Evolutionary conservation across 352 stramenopile species (phyloP).

Genomic region (Phytophthora europaea): DNA sequence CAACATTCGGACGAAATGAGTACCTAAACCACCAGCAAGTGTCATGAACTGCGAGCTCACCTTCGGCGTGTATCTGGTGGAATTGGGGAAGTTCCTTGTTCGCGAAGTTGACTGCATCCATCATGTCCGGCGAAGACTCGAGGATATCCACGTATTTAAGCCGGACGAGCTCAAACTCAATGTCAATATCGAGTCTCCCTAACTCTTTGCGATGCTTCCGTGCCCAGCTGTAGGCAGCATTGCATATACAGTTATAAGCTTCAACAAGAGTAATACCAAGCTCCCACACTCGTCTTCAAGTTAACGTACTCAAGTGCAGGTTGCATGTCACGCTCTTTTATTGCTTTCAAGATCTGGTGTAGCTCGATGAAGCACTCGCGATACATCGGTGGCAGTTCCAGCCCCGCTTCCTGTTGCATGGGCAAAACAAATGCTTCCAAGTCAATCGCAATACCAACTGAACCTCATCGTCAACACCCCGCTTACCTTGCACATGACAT

Average conservation of each 20-base stretch:
- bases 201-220: conserved; percentile 64
- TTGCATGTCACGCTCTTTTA: conserved; percentile 72
- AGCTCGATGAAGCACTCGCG: conserved; percentile 78
- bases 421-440: not conserved
- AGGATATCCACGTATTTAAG: conserved; percentile 86
- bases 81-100: conserved; percentile 72
- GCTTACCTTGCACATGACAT: conserved; percentile 73
- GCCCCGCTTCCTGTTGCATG: conserved; percentile 58
- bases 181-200: conserved; percentile 60
- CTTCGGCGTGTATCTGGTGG: conserved; percentile 67
- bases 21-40: not conserved
- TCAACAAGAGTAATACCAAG: not conserved
- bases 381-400: conserved; percentile 62
- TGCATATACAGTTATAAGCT: conserved; percentile 9
- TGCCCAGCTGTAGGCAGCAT: conserved; percentile 60
- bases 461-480: not conserved
- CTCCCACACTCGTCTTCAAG: not conserved
- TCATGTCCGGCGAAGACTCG: conserved; percentile 67
- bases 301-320: conserved; percentile 70
- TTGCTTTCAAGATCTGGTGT: conserved; percentile 68
- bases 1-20: conserved; percentile 1
- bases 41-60: conserved; percentile 27
- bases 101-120: conserved; percentile 78
- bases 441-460: not conserved
- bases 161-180: conserved; percentile 88